phyloP scores from a whole-genome alignment of 352 stramenopile species.

The Aphanomyces invadans region DNA sequence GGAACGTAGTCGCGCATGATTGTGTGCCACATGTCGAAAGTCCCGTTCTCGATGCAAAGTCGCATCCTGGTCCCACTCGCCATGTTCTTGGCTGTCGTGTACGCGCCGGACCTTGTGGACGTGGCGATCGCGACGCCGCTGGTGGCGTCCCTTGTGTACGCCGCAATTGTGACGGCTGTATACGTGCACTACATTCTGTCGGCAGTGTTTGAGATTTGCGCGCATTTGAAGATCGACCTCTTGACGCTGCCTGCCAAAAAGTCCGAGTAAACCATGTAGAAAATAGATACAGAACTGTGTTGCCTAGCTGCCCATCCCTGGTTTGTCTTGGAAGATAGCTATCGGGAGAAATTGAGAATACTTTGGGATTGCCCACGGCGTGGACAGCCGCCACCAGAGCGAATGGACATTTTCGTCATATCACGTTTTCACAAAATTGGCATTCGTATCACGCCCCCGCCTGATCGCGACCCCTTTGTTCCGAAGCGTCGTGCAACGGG shows the following conservation, averaged over 20 bases:
- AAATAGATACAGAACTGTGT: too few relatives aligned
- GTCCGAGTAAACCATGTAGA: not conserved
- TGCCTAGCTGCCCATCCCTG: too few relatives aligned
- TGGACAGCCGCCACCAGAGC: too few relatives aligned
- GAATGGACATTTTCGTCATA: too few relatives aligned
- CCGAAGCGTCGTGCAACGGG: too few relatives aligned
- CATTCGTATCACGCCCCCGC: too few relatives aligned
- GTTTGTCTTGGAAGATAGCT: too few relatives aligned
- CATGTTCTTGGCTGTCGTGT: slow-evolving; percentile 67
- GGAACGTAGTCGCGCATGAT: slow-evolving; percentile 75
- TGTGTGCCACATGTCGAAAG: slow-evolving; percentile 86
- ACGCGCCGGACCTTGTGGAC: slow-evolving; percentile 42
- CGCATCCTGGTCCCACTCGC: slow-evolving; percentile 73
- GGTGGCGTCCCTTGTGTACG: slow-evolving; percentile 57
- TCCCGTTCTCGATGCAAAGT: slow-evolving; percentile 72
- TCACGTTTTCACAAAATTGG: too few relatives aligned
- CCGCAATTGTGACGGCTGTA: slow-evolving; percentile 57
- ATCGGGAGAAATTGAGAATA: too few relatives aligned
- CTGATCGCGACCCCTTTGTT: too few relatives aligned
- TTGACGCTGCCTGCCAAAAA: slow-evolving; percentile 36
- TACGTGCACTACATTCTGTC: slow-evolving; percentile 77
- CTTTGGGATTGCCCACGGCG: too few relatives aligned
- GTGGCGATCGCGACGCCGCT: slow-evolving; percentile 52
- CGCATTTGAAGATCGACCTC: slow-evolving; percentile 79
- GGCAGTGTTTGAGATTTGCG: slow-evolving; percentile 79